Percentiles rank a stretch among this genome's conserved stretches.
Evolutionary conservation across 148 eudicot genomes (phyloP).

Genomic region (Rhododendron griersonianum): DNA sequence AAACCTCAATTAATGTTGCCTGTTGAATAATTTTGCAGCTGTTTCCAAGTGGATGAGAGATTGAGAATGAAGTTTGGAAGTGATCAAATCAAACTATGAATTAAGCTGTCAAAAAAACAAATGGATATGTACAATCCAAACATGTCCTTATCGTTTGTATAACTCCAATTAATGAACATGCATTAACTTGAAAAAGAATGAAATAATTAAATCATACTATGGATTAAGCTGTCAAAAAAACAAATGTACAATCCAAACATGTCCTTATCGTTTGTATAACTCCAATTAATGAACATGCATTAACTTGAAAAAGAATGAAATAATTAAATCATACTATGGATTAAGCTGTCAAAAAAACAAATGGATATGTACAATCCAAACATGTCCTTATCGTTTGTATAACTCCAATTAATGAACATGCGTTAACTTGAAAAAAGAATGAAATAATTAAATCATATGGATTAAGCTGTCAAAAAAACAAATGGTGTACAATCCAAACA

Average conservation of each 20-base stretch:
- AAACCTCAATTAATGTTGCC: neutral
- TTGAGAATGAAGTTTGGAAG: neutral
- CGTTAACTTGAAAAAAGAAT: too few relatives aligned
- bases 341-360: too few relatives aligned
- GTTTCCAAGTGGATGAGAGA: neutral
- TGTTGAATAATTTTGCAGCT: neutral
- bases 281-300: neutral
- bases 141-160: neutral
- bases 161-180: neutral
- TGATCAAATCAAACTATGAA: neutral
- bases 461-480: too few relatives aligned
- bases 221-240: too few relatives aligned
- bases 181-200: neutral
- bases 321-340: too few relatives aligned
- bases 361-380: too few relatives aligned
- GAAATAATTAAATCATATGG: too few relatives aligned
- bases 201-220: too few relatives aligned
- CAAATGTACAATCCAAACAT: too few relatives aligned
- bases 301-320: neutral
- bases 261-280: neutral
- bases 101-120: neutral
- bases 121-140: neutral
- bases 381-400: too few relatives aligned
- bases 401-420: too few relatives aligned
- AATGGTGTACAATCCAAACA: too few relatives aligned